phyloP scores from a whole-genome alignment of 352 stramenopile genomes.

The Phytophthora ramorum region DNA sequence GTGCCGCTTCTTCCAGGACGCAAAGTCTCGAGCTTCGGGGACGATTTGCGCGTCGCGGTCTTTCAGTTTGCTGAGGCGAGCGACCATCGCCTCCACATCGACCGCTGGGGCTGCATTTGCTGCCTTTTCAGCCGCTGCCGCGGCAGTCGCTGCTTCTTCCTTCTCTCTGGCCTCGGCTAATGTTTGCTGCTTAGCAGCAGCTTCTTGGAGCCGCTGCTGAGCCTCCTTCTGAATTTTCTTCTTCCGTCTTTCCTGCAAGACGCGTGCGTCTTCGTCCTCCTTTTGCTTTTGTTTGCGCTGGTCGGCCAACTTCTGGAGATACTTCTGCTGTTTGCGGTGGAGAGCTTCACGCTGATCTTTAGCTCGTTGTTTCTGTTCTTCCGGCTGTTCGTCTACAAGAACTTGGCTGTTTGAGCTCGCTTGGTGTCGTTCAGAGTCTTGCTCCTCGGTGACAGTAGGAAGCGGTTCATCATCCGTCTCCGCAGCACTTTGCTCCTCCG shows the following conservation, averaged over 20 bases:
- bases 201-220: conserved; percentile 61
- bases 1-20: conserved; percentile 91
- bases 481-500: conserved; percentile 33
- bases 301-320: conserved; percentile 62
- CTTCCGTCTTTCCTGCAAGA: conserved; percentile 62
- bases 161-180: conserved; percentile 41
- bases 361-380: conserved; percentile 44
- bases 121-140: conserved; percentile 30
- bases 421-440: conserved; percentile 12
- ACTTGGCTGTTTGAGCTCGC: neutral
- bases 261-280: conserved; percentile 71
- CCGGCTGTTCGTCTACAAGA: conserved; percentile 21
- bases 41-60: conserved; percentile 71
- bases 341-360: conserved; percentile 64
- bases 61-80: conserved; percentile 78
- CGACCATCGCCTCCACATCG: conserved; percentile 76
- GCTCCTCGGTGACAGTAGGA: conserved; percentile 5
- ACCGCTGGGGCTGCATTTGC: conserved; percentile 32
- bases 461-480: conserved; percentile 14
- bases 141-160: conserved; percentile 49
- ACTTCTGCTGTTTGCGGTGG: conserved; percentile 73
- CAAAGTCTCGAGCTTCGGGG: conserved; percentile 81
- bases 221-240: conserved; percentile 63
- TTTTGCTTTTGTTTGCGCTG: conserved; percentile 73
- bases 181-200: conserved; percentile 41